Percentiles rank a stretch among this genome's conserved stretches.
Evolutionary conservation across 495 filamentous ascomycete species (phyloP).

Genomic region (Annulohypoxylon maeteangense): DNA sequence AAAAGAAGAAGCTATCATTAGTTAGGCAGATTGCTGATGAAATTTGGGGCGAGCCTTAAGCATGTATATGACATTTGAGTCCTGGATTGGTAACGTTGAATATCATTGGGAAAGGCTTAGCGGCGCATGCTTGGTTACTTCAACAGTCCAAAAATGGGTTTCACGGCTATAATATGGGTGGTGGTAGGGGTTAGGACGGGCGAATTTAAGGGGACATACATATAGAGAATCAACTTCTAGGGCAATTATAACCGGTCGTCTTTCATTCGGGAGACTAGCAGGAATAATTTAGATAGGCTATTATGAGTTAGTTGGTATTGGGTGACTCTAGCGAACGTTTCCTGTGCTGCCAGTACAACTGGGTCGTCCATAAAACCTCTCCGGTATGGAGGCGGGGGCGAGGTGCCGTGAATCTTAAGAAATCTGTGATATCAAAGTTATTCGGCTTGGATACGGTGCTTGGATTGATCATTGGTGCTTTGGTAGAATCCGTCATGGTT

Average conservation of each 20-base stretch:
- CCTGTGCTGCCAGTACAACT: neutral
- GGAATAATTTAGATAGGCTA: neutral
- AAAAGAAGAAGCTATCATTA: conserved; percentile 75
- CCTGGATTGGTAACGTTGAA: conserved; percentile 1
- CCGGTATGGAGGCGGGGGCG: neutral
- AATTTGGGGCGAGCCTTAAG: conserved; percentile 72
- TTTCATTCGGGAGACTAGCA: neutral
- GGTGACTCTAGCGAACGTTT: neutral
- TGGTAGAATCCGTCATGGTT: neutral
- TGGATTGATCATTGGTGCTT: neutral
- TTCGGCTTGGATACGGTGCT: neutral
- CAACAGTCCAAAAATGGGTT: conserved; percentile 41
- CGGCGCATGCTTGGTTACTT: conserved; percentile 37
- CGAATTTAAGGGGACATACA: conserved; percentile 18
- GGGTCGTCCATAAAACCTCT: neutral
- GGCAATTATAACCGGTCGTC: neutral
- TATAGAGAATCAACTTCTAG: conserved; percentile 44
- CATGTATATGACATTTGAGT: neutral
- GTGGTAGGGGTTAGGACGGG: neutral
- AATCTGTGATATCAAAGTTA: neutral
- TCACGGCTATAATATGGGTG: conserved; percentile 3
- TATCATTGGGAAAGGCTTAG: conserved; percentile 10
- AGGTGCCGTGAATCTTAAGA: neutral
- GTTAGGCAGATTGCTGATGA: conserved; percentile 76
- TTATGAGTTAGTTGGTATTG: neutral